Evolutionary conservation across 108 stramenopile genomes (phyloP).

Genomic region (Tribonema minus): DNA sequence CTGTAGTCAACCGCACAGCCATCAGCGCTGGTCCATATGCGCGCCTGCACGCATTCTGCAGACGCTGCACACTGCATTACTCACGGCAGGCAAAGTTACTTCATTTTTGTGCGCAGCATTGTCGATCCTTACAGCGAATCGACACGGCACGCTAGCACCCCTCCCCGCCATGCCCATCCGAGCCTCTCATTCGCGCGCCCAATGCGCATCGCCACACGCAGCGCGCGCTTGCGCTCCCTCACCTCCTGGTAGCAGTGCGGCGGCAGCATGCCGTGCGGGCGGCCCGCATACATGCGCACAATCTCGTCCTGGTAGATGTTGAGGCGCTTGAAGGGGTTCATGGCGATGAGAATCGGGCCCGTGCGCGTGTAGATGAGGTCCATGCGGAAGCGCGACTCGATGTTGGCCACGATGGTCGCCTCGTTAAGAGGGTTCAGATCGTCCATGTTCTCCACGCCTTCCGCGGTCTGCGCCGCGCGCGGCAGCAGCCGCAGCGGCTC

Average conservation of each 20-base stretch:
- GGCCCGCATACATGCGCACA: not conserved
- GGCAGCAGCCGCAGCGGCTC: constrained; percentile 6
- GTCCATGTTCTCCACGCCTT: constrained; percentile 34
- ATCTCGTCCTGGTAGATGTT: constrained; percentile 19
- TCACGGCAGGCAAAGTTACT: no score
- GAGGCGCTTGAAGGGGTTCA: constrained; percentile 53
- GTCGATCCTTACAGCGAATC: no score
- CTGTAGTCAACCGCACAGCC: no score
- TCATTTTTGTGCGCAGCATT: no score
- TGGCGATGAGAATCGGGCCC: constrained; percentile 53
- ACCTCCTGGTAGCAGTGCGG: constrained; percentile 33
- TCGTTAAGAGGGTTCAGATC: constrained; percentile 38
- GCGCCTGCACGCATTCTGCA: no score
- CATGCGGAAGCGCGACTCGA: constrained; percentile 27
- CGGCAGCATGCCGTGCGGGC: constrained; percentile 8
- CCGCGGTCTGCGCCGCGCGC: not conserved
- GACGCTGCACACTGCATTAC: no score
- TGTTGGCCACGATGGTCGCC: constrained; percentile 45
- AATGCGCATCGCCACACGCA: no score
- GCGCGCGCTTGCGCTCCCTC: not conserved
- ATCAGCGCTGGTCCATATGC: no score
- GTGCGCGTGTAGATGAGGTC: constrained; percentile 53
- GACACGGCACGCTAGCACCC: no score
- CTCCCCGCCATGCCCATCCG: no score
- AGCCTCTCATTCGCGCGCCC: no score